Base-by-base conservation (phyloP, 208 protist genomes). In the Crithidia thermophila region DNA sequence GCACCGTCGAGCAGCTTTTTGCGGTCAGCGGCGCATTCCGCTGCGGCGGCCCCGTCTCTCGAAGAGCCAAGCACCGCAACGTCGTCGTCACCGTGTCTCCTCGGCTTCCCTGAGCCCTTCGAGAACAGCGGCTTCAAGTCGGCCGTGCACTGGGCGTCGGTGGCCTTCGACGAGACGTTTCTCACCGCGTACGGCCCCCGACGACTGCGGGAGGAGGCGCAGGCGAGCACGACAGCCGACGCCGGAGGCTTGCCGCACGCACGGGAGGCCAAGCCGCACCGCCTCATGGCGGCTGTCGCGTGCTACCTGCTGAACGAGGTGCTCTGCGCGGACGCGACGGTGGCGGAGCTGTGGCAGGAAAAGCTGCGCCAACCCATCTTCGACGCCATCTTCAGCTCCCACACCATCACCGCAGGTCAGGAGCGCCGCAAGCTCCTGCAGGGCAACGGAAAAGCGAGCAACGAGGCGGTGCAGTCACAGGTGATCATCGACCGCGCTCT, bases 261-360 rank as follows among this genome's bases (percentile, higher is more conserved):
- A 14, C 64, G 62, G 16, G 67, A 66, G 23, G 71, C 77, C 42
- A 50, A 70, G 49, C 84, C 83, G 5, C 67, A 91, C 60, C 73
- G 82, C 25, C 55, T 92, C 7, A 75, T 92, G 63, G 76, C 83
- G 13, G 75, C 76, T 40, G 86, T 92, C 23, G 77, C 83, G 21
- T 88, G 82, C 64, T 89, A 90, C 63, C 43, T 94, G 14, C 76
- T 94, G 9, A 87, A 94, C 62, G 79, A 92, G 62, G 72, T 92
- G 34, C 75, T 94, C 21, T 79, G 57, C 34, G 71, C 82, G 34
- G 78, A 94, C 21, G 14, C 81, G 2, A 69, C 50, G 16, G 31
- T 90, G 36, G n/a, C 67, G 11, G 61, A 58, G 36, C 47, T 93
- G 27, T 95, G 90, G 87, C 50, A 50, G 45, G 51, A 75, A 3